Base-by-base conservation (phyloP, 1,284 basidiomycete species). In the Hymenochaete sp. region DNA sequence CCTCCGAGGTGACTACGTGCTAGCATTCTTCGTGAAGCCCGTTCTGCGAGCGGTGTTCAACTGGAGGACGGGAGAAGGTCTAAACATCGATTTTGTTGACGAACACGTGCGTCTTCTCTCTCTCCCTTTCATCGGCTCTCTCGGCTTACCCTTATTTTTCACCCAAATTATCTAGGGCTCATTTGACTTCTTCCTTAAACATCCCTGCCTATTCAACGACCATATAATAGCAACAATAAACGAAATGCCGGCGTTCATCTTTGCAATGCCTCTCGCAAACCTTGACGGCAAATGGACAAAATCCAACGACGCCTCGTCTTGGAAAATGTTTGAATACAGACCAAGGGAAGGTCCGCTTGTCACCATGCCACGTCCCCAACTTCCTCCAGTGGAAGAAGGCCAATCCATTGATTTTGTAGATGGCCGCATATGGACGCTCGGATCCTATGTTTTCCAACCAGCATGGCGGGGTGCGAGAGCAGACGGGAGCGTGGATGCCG, bases 1-100 rank as follows among this genome's bases (percentile, higher is more conserved):
- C n/a, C n/a, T n/a, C n/a, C n/a, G n/a, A n/a, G n/a, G n/a, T n/a
- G n/a, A n/a, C n/a, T n/a, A n/a, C n/a, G n/a, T n/a, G n/a, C n/a
- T n/a, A n/a, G n/a, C n/a, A n/a, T n/a, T n/a, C n/a, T n/a, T n/a
- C n/a, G n/a, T n/a, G n/a, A n/a, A n/a, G n/a, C n/a, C n/a, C n/a
- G n/a, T n/a, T n/a, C n/a, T n/a, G n/a, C n/a, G n/a, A n/a, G n/a
- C n/a, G n/a, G 35, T 44, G 10, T 35, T 44, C 13, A 44, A 44
- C 9, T 44, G 43, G 43, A 44, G 27, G 35, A n/a, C 5, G 13
- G 32, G 32, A 5, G 32, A 44, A 38, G 32, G 31, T 8, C 35
- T 37, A 14, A 37, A 21, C 8, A 32, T 44, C 21, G 35, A 38
- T 11, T 37, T 44, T 37, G 33, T 18, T 21, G 39, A 41, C 26